Base-by-base conservation (phyloP, 129 eudicot species). In the Saussurea involucrata region DNA sequence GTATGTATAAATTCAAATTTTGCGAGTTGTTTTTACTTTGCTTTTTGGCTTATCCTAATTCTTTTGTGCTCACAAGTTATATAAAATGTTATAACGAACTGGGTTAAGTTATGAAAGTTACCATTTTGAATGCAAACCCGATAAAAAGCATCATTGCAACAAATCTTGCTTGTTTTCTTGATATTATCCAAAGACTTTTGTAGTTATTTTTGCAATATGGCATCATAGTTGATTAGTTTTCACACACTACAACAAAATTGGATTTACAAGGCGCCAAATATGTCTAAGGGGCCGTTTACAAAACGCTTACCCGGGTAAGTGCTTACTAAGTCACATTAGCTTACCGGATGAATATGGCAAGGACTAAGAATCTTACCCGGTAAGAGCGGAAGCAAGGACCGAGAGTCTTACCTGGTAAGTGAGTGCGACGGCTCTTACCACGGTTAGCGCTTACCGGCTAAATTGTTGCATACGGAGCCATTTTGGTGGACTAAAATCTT, bases 1-100 rank as follows among this genome's bases (percentile, higher is more conserved):
- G 98, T 91, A 89, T 49, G 17, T 66, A 6, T 36, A 17, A 53
- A 28, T 80, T 8, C n/a, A 49, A 72, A 3, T 29, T 12, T 8
- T 33, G 13, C 61, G n/a, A 53, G 49, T 8, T 40, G 49, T 4
- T 40, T 40, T 40, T 40, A 40, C 49, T 53, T 17, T 53, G 61
- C 2, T 5, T 49, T 49, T 49, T 13, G 5, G 61, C n/a, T 4
- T 53, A n/a, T 53, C 8, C 8, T 5, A 4, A 18, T 58, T 20
- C 11, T 2, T 58, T 18, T 58, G 27, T 58, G 64, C 27, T 21
- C 5, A 20, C 10, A 1, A 21, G 6, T 58, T 58, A 21, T 58
- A 58, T 58, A 58, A 58, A 58, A 58, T 58, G 64, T 58, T 58
- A 8, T 20, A 21, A 18, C 27, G 24, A 58, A 58, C 4, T n/a